Percentiles rank a stretch among this genome's conserved stretches.
These are phyloP conservation scores for Candida sojae DNA, from an alignment of 1,139 yeast species.

Conservation along the genomic window DNA sequence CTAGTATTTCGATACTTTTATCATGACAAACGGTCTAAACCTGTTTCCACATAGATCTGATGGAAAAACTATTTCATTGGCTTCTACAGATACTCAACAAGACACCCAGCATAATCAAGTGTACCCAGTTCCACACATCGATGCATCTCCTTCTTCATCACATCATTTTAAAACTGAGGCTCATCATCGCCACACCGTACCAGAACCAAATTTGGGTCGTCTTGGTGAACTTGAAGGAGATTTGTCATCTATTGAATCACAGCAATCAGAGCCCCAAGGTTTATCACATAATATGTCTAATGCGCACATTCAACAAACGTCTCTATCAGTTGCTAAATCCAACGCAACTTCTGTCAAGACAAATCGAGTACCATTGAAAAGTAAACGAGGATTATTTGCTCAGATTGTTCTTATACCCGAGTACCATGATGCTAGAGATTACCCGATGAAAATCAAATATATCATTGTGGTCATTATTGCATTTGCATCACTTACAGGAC, in stretches of 20 bases:
- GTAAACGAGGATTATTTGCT: constrained; percentile 58
- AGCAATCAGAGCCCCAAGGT: constrained; percentile 4
- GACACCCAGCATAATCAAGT: constrained; percentile 7
- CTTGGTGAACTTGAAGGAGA: constrained; percentile 10
- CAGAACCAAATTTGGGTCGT: constrained; percentile 11
- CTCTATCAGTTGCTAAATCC: constrained; percentile 2
- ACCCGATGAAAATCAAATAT: constrained; percentile 51
- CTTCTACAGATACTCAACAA: constrained; percentile 8
- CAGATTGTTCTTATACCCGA: constrained; percentile 65
- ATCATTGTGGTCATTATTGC: constrained; percentile 68
- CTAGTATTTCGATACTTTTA: not conserved
- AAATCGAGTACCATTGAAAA: constrained; percentile 38
- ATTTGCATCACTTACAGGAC: constrained; percentile 77
- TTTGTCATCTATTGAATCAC: constrained; percentile 9
- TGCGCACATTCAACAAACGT: not conserved
- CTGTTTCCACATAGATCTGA: not conserved
- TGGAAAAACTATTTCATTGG: constrained; percentile 7
- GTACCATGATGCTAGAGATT: constrained; percentile 68
- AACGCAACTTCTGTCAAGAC: constrained; percentile 15
- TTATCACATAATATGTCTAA: not conserved
- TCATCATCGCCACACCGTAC: constrained; percentile 3
- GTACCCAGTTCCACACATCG: constrained; percentile 5
- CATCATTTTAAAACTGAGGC: not conserved
- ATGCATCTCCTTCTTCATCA: not conserved
- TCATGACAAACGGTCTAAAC: not conserved